phyloP scores from a whole-genome alignment of 352 stramenopile genomes.

The Lagenidium giganteum region DNA sequence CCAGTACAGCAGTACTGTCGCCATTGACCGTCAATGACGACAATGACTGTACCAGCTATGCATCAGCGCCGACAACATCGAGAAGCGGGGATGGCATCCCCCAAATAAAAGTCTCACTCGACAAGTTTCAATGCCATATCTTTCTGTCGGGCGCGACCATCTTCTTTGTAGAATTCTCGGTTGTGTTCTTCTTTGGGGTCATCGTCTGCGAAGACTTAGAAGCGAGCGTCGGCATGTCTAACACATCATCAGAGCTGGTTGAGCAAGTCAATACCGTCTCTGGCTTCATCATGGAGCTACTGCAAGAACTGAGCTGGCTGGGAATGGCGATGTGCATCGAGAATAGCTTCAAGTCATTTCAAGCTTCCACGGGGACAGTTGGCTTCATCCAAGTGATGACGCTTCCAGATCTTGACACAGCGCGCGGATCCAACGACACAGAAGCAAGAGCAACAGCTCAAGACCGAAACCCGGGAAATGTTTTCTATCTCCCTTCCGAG shows the following conservation, averaged over 20 bases:
- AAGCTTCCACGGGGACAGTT: slow-evolving; percentile 38
- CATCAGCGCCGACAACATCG: too few relatives aligned
- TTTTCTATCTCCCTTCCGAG: too few relatives aligned
- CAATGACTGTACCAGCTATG: too few relatives aligned
- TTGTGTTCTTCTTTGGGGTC: slow-evolving; percentile 21
- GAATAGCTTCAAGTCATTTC: slow-evolving; percentile 42
- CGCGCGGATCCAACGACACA: too few relatives aligned
- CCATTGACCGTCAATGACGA: too few relatives aligned
- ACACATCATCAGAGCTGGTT: slow-evolving; percentile 20
- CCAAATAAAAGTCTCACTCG: too few relatives aligned
- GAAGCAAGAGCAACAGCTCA: too few relatives aligned
- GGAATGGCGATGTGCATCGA: slow-evolving; percentile 30
- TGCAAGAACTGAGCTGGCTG: slow-evolving; percentile 32
- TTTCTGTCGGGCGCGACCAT: too few relatives aligned
- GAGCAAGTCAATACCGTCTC: slow-evolving; percentile 42
- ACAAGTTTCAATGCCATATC: too few relatives aligned
- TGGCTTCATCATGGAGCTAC: slow-evolving; percentile 31
- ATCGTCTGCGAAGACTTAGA: slow-evolving; percentile 29
- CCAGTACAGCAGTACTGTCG: too few relatives aligned
- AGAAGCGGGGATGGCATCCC: too few relatives aligned
- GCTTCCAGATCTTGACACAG: slow-evolving; percentile 33
- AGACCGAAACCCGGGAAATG: too few relatives aligned
- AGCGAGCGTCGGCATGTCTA: slow-evolving; percentile 27
- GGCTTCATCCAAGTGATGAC: slow-evolving; percentile 41
- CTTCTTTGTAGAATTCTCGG: slow-evolving; percentile 31